Conservation (phyloP, 768 basidiomycete genomes). For the Lyophyllum semitale region DNA sequence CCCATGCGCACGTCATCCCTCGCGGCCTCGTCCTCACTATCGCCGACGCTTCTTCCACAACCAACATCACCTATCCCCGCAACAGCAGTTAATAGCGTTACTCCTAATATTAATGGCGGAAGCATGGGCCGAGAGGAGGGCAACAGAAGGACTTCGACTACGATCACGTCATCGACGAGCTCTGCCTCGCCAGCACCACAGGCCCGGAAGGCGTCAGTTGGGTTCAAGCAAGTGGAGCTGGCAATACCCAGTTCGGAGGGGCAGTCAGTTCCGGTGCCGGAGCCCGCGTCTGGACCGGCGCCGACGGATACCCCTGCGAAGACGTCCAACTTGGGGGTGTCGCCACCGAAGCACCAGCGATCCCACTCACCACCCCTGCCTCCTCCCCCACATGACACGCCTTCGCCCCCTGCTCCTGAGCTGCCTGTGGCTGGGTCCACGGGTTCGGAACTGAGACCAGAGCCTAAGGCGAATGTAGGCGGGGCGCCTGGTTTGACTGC, state of each 20-base stretch:
- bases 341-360: background rate
- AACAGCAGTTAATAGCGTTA: background rate
- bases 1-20: conserved; percentile 28
- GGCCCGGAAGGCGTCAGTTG: conserved; percentile 12
- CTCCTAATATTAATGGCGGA: conserved; percentile 7
- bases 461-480: background rate
- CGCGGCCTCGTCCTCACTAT: conserved; percentile 22
- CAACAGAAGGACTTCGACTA: background rate
- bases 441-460: conserved; percentile 5
- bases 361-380: conserved; percentile 8
- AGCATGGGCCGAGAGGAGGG: conserved; percentile 2
- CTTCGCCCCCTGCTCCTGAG: conserved; percentile 6
- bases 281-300: conserved; percentile 6
- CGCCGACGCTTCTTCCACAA: conserved; percentile 23
- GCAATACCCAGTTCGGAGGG: conserved; percentile 19
- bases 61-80: conserved; percentile 19
- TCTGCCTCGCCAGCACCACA: conserved; percentile 4
- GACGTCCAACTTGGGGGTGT: conserved; percentile 1
- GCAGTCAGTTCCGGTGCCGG: conserved; percentile 12
- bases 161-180: background rate
- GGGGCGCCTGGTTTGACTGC: conserved; percentile 3
- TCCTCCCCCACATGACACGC: conserved; percentile 9
- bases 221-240: conserved; percentile 22
- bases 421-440: background rate
- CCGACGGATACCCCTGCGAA: conserved; percentile 6